These are phyloP conservation scores for Lathyrus sativus DNA, from an alignment of 306 rosid species.

Conservation along the genomic window DNA sequence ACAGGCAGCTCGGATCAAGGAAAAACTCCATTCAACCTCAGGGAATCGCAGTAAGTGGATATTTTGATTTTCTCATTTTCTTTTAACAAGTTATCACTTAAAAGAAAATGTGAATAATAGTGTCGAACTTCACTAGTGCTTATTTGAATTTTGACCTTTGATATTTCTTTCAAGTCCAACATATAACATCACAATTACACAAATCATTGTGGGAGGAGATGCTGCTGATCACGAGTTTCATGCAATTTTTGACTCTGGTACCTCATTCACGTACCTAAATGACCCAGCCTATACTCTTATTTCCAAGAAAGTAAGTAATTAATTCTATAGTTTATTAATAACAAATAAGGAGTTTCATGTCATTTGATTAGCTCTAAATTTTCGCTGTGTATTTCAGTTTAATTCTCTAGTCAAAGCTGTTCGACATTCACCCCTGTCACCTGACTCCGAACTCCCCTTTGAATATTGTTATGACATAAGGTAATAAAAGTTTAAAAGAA, in stretches of 20 bases:
- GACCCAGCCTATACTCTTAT: constrained; percentile 79
- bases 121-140: constrained; percentile 18
- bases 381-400: constrained; percentile 55
- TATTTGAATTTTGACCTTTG: constrained; percentile 1
- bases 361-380: background rate
- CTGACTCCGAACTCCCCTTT: constrained; percentile 48
- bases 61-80: background rate
- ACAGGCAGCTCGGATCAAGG: constrained; percentile 60
- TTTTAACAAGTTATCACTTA: constrained; percentile 33
- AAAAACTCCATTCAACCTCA: constrained; percentile 70
- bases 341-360: constrained; percentile 26
- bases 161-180: constrained; percentile 58
- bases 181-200: constrained; percentile 68
- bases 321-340: constrained; percentile 13
- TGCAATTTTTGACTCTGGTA: constrained; percentile 87
- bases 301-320: constrained; percentile 54
- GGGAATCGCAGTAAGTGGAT: constrained; percentile 52
- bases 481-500: constrained; percentile 43
- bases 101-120: constrained; percentile 3
- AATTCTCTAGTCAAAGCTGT: constrained; percentile 41
- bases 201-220: constrained; percentile 54
- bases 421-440: constrained; percentile 35
- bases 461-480: constrained; percentile 72
- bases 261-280: constrained; percentile 74
- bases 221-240: constrained; percentile 46